Conservation (phyloP, 176 grass and related monocot genomes). For the Triticum dicoccoides region DNA sequence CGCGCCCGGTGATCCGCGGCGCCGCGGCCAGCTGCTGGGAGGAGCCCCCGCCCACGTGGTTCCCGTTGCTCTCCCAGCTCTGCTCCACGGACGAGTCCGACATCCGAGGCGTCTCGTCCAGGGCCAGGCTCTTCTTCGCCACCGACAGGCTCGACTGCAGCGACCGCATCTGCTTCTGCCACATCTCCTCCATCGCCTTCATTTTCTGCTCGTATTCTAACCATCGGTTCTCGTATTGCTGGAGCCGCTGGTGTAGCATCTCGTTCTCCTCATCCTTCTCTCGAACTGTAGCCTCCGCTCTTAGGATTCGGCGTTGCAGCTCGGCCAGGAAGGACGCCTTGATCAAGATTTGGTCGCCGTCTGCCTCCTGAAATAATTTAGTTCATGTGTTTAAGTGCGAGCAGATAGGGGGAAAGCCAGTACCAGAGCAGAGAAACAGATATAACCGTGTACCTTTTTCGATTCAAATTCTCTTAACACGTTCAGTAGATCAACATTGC, state of each 20-base stretch:
- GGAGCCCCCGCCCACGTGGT: constrained; percentile 44
- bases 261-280: constrained; percentile 95
- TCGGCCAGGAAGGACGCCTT: constrained; percentile 86
- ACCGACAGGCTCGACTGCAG: constrained; percentile 80
- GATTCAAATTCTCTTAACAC: constrained; percentile 55
- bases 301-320: constrained; percentile 74
- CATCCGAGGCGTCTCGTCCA: constrained; percentile 62
- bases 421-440: not conserved
- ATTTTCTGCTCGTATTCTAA: constrained; percentile 95
- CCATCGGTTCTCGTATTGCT: constrained; percentile 89
- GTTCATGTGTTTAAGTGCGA: not conserved
- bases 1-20: constrained; percentile 33
- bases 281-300: constrained; percentile 63
- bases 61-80: constrained; percentile 63
- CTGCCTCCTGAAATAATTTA: constrained; percentile 51
- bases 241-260: constrained; percentile 72
- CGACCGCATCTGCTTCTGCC: constrained; percentile 96
- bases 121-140: constrained; percentile 79
- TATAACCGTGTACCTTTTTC: constrained; percentile 48
- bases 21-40: not conserved
- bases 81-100: constrained; percentile 85
- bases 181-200: constrained; percentile 97
- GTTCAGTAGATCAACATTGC: constrained; percentile 67
- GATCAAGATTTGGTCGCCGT: constrained; percentile 69
- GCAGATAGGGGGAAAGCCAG: no score